phyloP scores from a whole-genome alignment of 805 yeast species.

The Candida fluviatilis region DNA sequence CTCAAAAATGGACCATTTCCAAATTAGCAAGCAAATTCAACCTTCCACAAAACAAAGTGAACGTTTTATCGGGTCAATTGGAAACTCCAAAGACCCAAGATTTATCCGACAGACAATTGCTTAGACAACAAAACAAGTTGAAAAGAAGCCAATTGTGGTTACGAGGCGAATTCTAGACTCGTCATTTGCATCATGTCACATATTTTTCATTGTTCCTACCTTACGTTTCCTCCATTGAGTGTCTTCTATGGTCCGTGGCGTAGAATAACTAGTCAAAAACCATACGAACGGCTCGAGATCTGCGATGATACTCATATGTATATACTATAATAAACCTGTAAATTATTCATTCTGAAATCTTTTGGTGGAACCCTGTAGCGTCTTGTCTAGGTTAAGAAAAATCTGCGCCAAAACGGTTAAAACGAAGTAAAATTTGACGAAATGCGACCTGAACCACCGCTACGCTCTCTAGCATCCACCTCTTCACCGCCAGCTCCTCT shows the following conservation, averaged over 20 bases:
- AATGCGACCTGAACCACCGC: too few relatives aligned
- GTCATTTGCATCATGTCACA: not conserved
- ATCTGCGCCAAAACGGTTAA: too few relatives aligned
- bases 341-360: too few relatives aligned
- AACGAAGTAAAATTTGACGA: too few relatives aligned
- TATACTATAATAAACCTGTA: not conserved
- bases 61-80: conserved; percentile 5
- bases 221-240: not conserved
- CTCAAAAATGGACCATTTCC: conserved; percentile 59
- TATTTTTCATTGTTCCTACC: not conserved
- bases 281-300: not conserved
- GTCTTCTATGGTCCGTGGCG: too few relatives aligned
- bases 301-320: not conserved
- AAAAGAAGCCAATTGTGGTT: conserved; percentile 64
- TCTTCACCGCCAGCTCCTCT: too few relatives aligned
- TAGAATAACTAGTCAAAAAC: too few relatives aligned
- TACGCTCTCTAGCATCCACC: too few relatives aligned
- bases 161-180: conserved; percentile 43
- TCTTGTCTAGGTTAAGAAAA: too few relatives aligned
- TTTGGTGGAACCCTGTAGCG: too few relatives aligned
- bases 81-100: conserved; percentile 22
- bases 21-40: conserved; percentile 57
- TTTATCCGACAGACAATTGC: conserved; percentile 19
- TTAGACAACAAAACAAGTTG: conserved; percentile 39
- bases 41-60: conserved; percentile 3